phyloP scores from a whole-genome alignment of 1,284 basidiomycete species.

The Marasmius oreades region DNA sequence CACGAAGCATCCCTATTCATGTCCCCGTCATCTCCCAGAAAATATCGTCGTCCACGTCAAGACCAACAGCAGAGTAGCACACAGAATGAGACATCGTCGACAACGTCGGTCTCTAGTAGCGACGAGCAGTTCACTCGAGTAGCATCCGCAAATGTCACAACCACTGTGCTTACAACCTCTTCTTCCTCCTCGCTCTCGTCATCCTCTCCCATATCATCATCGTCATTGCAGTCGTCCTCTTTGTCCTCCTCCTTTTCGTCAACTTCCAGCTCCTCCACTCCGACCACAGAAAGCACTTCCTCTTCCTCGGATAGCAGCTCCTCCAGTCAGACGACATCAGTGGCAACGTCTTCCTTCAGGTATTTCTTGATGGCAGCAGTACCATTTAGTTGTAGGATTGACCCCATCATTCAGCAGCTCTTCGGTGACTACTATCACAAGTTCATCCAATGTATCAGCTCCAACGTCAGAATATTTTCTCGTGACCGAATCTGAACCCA shows the following conservation, averaged over 20 bases:
- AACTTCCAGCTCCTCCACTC: neutral
- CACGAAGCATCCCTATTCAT: neutral
- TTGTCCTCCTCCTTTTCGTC: neutral
- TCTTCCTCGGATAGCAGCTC: neutral
- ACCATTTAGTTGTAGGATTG: neutral
- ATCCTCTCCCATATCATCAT: too few relatives aligned
- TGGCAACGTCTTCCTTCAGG: neutral
- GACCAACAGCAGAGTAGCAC: neutral
- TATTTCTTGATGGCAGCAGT: neutral
- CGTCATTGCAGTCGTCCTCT: neutral
- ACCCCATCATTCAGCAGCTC: neutral
- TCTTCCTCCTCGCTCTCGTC: too few relatives aligned
- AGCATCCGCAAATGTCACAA: too few relatives aligned
- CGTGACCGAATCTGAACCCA: neutral
- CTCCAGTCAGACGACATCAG: neutral
- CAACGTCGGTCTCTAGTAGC: too few relatives aligned
- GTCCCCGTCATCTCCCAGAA: neutral
- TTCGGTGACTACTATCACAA: neutral
- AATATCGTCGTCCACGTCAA: neutral
- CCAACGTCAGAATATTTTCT: neutral
- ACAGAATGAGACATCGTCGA: neutral
- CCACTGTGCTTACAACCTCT: too few relatives aligned
- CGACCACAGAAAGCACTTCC: neutral
- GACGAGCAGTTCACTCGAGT: too few relatives aligned
- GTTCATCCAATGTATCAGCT: neutral